A percentile compares a stretch with the other conserved stretches of the same genome.
These are phyloP conservation scores for Cryoendolithus antarcticus DNA, from an alignment of 2,329 filamentous ascomycete genomes.

Conservation along the genomic window DNA sequence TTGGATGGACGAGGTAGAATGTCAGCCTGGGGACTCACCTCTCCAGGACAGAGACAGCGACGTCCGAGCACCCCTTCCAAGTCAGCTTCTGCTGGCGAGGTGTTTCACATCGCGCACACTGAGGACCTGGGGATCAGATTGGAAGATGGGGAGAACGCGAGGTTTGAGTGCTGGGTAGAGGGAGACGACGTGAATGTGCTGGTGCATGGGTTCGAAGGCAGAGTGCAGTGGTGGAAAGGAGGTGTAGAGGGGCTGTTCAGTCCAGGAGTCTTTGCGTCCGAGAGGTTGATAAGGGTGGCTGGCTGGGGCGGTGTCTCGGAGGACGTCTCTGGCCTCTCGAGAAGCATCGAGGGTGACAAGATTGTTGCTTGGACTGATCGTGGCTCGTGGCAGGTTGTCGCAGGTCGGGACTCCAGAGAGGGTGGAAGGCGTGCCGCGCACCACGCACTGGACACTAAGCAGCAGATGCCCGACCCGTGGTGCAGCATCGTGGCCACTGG, in stretches of 20 bases:
- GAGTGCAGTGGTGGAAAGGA: conserved; percentile 69
- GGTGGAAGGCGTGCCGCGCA: no score
- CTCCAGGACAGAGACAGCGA: conserved; percentile 55
- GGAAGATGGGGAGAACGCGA: conserved; percentile 8
- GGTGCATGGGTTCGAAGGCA: conserved; percentile 73
- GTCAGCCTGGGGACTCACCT: conserved; percentile 87
- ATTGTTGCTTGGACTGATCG: no score
- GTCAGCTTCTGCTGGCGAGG: conserved; percentile 35
- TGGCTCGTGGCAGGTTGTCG: no score
- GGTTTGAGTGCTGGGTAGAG: conserved; percentile 17
- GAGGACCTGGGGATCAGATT: conserved; percentile 36
- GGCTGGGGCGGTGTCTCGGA: conserved; percentile 1
- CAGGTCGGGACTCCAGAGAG: no score
- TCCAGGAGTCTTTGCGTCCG: conserved; percentile 29
- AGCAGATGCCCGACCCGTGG: no score
- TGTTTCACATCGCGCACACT: conserved; percentile 71
- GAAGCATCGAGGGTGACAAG: no score
- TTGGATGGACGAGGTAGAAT: conserved; percentile 75
- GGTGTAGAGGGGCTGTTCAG: conserved; percentile 72
- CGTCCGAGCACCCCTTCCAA: conserved; percentile 34
- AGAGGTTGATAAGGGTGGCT: conserved; percentile 8
- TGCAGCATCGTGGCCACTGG: no score
- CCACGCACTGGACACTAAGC: no score
- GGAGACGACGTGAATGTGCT: conserved; percentile 40
- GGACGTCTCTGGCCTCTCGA: no score